Base-by-base conservation (phyloP, 495 filamentous ascomycete genomes). In the Staphylotrichum tortipilum region DNA sequence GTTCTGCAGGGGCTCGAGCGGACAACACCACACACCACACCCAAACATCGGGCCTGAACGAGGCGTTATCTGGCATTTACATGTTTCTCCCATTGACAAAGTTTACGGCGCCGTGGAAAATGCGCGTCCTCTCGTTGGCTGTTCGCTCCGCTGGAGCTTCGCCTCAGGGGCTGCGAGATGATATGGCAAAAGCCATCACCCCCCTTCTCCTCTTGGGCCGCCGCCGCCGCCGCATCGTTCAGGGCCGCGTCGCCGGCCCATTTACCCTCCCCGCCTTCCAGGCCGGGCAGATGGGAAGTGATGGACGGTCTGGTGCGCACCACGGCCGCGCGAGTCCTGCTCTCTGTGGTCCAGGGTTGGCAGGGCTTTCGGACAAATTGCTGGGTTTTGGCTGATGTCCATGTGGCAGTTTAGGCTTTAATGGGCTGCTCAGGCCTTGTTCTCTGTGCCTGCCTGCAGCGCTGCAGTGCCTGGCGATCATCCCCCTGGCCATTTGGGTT, bases 371-470 rank as follows among this genome's bases (percentile, higher is more conserved):
- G 50, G 62, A 52, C 60, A 60, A 60, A 59, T 61, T 65, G 28
- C 22, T 42, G 50, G 52, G 33, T 65, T 66, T 62, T 60, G 65
- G 61, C 65, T 65, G 63, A 68, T 66, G 37, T 63, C 53, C 55
- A 59, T 50, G 58, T 59, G 58, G 57, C 54, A 61, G 58, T 62
- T 65, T 66, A 66, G 63, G 47, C 63, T 63, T 50, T 45, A 33
- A 50, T 26, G 41, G n/a, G 21, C 36, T 33, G 40, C 36, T 47
- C 44, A 28, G 54, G 33, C 23, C n/a, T n/a, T n/a, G n/a, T n/a
- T 24, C 46, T 17, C 44, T 33, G 36, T 51, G 26, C 43, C 33
- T 56, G 35, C 31, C 31, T 61, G 50, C n/a, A n/a, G n/a, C n/a
- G n/a, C n/a, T n/a, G n/a, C n/a, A n/a, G n/a, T n/a, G n/a, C 50